Evolutionary conservation across 1,139 yeast genomes (phyloP).

Genomic region (Taphrina wiesneri): DNA sequence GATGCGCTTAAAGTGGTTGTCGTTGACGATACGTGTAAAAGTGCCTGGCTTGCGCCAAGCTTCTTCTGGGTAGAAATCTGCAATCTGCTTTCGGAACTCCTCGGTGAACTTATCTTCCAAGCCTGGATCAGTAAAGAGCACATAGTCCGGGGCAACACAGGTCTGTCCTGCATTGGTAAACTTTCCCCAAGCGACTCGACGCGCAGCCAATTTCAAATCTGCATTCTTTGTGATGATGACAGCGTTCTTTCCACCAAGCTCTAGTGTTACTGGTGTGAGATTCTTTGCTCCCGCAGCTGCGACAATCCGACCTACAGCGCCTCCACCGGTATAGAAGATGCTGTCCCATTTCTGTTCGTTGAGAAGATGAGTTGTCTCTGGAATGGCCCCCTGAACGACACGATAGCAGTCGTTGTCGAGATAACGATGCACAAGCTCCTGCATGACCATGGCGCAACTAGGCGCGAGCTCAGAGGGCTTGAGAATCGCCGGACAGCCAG

Average conservation of each 20-base stretch:
- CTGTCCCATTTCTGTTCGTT: conserved; percentile 31
- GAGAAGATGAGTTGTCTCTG: conserved; percentile 32
- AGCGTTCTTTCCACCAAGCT: conserved; percentile 81
- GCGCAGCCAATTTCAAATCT: conserved; percentile 58
- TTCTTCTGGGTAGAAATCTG: conserved; percentile 52
- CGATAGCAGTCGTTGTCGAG: conserved; percentile 28
- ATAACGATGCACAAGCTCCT: conserved; percentile 7
- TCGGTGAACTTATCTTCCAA: conserved; percentile 57
- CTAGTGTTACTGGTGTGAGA: conserved; percentile 73
- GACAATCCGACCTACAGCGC: conserved; percentile 64
- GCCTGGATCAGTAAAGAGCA: conserved; percentile 59
- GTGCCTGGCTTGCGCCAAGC: conserved; percentile 41
- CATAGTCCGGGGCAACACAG: conserved; percentile 82
- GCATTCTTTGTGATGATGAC: conserved; percentile 71
- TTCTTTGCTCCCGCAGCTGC: conserved; percentile 65
- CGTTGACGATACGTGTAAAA: conserved; percentile 66
- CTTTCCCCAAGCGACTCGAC: conserved; percentile 57
- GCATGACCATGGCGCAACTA: conserved; percentile 57
- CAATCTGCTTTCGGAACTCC: conserved; percentile 51
- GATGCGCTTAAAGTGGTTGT: conserved; percentile 59
- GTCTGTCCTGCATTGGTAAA: conserved; percentile 81
- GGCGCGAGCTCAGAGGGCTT: conserved; percentile 82
- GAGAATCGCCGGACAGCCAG: conserved; percentile 78
- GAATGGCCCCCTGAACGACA: conserved; percentile 34
- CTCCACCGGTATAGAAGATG: conserved; percentile 62